phyloP scores from a whole-genome alignment of 371 early-diverging fungal genomes.

The Apophysomyces elegans region DNA sequence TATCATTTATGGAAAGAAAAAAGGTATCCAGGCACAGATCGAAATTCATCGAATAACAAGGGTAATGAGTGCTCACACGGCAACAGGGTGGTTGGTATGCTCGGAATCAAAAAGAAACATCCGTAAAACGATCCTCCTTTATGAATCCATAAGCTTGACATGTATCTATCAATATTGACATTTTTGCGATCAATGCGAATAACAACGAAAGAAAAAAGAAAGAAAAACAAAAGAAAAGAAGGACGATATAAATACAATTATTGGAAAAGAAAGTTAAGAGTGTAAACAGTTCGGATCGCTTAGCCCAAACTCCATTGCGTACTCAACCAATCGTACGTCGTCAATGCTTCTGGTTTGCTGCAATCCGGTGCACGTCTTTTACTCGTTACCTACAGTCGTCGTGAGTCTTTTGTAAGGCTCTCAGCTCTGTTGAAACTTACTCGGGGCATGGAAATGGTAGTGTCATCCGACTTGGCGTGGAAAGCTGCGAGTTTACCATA shows the following conservation, averaged over 20 bases:
- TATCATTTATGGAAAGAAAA: no score
- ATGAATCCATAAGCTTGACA: no score
- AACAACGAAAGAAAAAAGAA: no score
- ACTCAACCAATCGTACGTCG: slow-evolving; percentile 40
- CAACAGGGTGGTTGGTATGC: no score
- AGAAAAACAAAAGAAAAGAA: no score
- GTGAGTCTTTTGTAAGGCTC: neutral
- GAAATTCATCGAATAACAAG: no score
- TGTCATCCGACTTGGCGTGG: slow-evolving; percentile 40
- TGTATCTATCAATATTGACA: no score
- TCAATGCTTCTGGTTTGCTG: slow-evolving; percentile 25
- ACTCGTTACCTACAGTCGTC: slow-evolving; percentile 1
- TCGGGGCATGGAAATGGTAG: slow-evolving; percentile 42
- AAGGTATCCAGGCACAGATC: no score
- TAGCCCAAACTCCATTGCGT: slow-evolving; percentile 51
- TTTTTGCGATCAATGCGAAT: no score
- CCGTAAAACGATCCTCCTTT: no score
- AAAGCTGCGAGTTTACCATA: slow-evolving; percentile 50
- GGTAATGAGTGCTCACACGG: no score
- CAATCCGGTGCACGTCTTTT: slow-evolving; percentile 29
- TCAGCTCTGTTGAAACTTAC: slow-evolving; percentile 16
- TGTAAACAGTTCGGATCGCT: neutral
- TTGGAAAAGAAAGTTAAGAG: neutral
- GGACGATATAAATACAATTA: neutral
- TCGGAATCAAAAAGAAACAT: no score